Evolutionary conservation across 148 eudicot species (phyloP).

Genomic region (Diospyros lotus): DNA sequence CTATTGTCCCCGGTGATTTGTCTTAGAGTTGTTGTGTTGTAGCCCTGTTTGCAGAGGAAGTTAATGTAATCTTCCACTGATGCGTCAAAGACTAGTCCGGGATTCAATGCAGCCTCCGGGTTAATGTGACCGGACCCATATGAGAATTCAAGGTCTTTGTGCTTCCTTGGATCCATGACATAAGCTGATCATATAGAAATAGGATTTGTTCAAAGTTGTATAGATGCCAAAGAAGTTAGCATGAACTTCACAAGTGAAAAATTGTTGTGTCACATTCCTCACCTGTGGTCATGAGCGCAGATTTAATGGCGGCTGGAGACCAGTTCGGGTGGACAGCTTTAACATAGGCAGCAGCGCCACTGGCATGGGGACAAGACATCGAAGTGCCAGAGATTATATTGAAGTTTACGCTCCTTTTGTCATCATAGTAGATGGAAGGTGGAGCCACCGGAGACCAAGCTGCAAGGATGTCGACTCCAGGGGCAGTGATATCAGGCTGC

Average conservation of each 20-base stretch:
- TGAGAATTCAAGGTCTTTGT: slow-evolving; percentile 5
- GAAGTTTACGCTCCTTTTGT: not conserved
- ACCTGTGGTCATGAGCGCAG: slow-evolving; percentile 18
- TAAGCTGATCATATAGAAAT: not conserved
- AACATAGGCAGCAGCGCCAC: slow-evolving; percentile 13
- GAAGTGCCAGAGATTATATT: slow-evolving; percentile 18
- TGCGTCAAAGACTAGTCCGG: slow-evolving; percentile 10
- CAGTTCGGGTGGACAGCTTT: slow-evolving; percentile 15
- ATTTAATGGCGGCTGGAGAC: slow-evolving; percentile 19
- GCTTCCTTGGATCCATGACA: slow-evolving; percentile 3
- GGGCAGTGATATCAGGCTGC: slow-evolving; percentile 12
- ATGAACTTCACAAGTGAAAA: not conserved
- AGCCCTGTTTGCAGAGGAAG: slow-evolving; percentile 13
- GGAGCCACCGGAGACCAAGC: slow-evolving; percentile 6
- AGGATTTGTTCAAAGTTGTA: not conserved
- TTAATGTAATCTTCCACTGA: slow-evolving; percentile 4
- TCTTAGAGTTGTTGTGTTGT: not conserved
- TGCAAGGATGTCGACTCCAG: slow-evolving; percentile 6
- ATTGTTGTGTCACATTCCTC: not conserved
- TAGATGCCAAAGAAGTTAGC: too few species aligned
- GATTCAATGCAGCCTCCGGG: not conserved
- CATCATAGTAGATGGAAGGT: not conserved
- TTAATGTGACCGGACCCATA: slow-evolving; percentile 10
- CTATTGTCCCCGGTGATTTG: slow-evolving; percentile 8
- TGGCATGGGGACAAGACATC: slow-evolving; percentile 17